A percentile compares a stretch with the other conserved stretches of the same genome.
Conservation (phyloP, 768 basidiomycete species). For the Naganishia onofrii region DNA sequence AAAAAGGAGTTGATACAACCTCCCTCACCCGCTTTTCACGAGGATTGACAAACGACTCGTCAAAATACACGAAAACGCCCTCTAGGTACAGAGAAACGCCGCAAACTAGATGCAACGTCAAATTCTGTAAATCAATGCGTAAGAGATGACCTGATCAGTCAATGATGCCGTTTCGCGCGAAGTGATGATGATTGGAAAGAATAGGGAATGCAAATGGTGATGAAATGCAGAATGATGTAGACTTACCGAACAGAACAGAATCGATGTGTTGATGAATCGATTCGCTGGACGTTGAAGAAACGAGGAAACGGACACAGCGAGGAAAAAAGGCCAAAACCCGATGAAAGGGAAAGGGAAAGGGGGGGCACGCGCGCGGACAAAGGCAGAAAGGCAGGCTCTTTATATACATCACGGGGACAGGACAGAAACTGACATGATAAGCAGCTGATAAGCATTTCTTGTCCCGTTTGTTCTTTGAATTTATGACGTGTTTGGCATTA, state of each 20-base stretch:
- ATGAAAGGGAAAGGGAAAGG: not conserved
- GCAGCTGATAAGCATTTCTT: not conserved
- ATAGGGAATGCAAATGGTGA: not conserved
- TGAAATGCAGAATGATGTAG: not conserved
- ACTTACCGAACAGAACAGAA: not conserved
- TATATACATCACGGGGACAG: constrained; percentile 2
- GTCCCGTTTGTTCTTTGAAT: not conserved
- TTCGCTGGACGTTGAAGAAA: not conserved
- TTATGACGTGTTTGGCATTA: not conserved
- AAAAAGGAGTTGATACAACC: too few relatives aligned
- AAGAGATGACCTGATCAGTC: not conserved
- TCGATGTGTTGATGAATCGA: not conserved
- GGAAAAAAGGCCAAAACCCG: not conserved
- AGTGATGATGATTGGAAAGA: not conserved
- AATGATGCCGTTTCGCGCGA: not conserved
- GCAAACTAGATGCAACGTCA: not conserved
- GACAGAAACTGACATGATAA: not conserved
- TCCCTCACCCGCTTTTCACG: too few relatives aligned
- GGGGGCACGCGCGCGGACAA: not conserved
- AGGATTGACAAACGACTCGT: not conserved
- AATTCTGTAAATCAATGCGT: not conserved
- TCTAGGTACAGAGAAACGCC: not conserved
- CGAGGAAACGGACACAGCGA: not conserved
- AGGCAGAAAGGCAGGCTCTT: not conserved
- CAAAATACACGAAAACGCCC: not conserved